Evolutionary conservation across 108 stramenopile genomes (phyloP).

Genomic region (Hondaea fermentalgiana): DNA sequence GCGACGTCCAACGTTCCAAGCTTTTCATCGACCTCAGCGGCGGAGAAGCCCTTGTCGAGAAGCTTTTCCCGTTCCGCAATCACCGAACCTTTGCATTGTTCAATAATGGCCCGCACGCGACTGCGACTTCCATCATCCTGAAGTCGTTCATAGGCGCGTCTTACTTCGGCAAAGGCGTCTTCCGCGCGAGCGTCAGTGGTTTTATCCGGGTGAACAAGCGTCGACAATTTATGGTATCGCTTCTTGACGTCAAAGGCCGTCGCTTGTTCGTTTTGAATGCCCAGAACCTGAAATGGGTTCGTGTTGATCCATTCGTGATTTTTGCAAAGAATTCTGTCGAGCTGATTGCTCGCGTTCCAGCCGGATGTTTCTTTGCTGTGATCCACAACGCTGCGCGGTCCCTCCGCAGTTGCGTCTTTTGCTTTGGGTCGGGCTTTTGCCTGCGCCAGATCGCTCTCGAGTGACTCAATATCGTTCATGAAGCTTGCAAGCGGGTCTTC

Average conservation of each 20-base stretch:
- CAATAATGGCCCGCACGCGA: not conserved
- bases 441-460: not conserved
- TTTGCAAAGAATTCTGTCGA: slow-evolving; percentile 33
- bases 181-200: slow-evolving; percentile 33
- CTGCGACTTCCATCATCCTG: not conserved
- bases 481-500: slow-evolving; percentile 29
- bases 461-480: slow-evolving; percentile 2
- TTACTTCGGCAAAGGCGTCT: slow-evolving; percentile 39
- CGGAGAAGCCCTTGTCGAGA: not conserved
- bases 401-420: not conserved
- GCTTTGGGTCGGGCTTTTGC: not conserved
- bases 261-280: slow-evolving; percentile 37
- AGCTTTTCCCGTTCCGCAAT: not conserved
- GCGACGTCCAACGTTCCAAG: not conserved
- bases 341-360: slow-evolving; percentile 29
- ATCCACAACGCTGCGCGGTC: not conserved
- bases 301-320: slow-evolving; percentile 50
- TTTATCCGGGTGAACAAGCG: slow-evolving; percentile 50
- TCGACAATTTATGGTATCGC: slow-evolving; percentile 42
- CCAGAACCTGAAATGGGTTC: slow-evolving; percentile 41
- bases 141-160: not conserved
- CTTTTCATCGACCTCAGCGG: not conserved
- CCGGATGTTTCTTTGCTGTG: slow-evolving; percentile 25
- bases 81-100: not conserved
- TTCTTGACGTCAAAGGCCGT: slow-evolving; percentile 43